A percentile compares a stretch with the other conserved stretches of the same genome.
Conservation (phyloP, 2,329 filamentous ascomycete species). For the Aureobasidium zeae region DNA sequence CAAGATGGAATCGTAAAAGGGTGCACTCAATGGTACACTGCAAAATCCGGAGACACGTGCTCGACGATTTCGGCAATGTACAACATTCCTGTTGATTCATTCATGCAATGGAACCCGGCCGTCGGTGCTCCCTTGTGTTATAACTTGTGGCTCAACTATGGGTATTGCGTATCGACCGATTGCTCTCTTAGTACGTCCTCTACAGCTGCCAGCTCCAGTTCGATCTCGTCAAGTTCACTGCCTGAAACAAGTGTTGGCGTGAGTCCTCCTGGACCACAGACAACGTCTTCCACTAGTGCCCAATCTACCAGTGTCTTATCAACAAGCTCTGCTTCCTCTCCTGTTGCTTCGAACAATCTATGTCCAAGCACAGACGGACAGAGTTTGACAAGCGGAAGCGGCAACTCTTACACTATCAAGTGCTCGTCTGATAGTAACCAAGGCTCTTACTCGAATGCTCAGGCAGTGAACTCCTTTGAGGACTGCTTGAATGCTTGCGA, state of each 20-base stretch:
- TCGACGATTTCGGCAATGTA: conserved; percentile 18
- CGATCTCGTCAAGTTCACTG: conserved; percentile 32
- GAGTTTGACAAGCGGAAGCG: neutral
- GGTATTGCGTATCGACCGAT: conserved; percentile 22
- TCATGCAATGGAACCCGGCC: conserved; percentile 24
- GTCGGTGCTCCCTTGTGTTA: conserved; percentile 20
- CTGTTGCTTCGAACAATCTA: conserved; percentile 3
- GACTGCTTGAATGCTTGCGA: conserved; percentile 15
- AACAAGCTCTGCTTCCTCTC: neutral
- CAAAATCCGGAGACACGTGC: conserved; percentile 21
- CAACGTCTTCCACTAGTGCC: neutral
- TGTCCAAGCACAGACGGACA: conserved; percentile 17
- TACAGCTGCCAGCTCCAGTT: conserved; percentile 31
- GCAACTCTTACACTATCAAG: conserved; percentile 9
- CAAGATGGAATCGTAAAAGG: conserved; percentile 20
- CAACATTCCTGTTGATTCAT: conserved; percentile 19
- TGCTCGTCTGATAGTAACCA: conserved; percentile 11
- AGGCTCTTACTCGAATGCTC: conserved; percentile 6
- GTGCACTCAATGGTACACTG: conserved; percentile 23
- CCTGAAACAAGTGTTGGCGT: conserved; percentile 23
- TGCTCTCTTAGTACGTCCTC: conserved; percentile 11
- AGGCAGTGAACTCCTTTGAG: conserved; percentile 8
- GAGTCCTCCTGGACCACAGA: no score
- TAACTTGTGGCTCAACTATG: conserved; percentile 20
- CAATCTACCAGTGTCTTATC: neutral